Evolutionary conservation across 306 rosid genomes (phyloP).

Genomic region (peach (Prunus persica)): Prunus_persica_NCBIv2 NC_034009.1:22270001-22270500

Average conservation of each 20-base stretch:
- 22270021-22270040: neutral
- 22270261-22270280: neutral
- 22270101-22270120: neutral
- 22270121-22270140: neutral
- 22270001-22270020: constrained; percentile 70
- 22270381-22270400: neutral
- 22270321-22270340: neutral
- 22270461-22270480: neutral
- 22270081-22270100: neutral
- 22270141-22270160: constrained; percentile 75
- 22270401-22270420: neutral
- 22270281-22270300: neutral
- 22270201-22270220: constrained; percentile 34
- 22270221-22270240: neutral
- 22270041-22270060: neutral
- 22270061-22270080: neutral
- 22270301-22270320: neutral
- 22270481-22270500: neutral
- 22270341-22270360: neutral
- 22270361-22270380: neutral
- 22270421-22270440: neutral
- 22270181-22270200: constrained; percentile 69
- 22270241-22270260: neutral
- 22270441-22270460: neutral
- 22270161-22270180: constrained; percentile 58